Evolutionary conservation across 257 asterid genomes (phyloP), one percentile per base, ranked within the genome.

Genomic region (Rehmannia glutinosa): DNA sequence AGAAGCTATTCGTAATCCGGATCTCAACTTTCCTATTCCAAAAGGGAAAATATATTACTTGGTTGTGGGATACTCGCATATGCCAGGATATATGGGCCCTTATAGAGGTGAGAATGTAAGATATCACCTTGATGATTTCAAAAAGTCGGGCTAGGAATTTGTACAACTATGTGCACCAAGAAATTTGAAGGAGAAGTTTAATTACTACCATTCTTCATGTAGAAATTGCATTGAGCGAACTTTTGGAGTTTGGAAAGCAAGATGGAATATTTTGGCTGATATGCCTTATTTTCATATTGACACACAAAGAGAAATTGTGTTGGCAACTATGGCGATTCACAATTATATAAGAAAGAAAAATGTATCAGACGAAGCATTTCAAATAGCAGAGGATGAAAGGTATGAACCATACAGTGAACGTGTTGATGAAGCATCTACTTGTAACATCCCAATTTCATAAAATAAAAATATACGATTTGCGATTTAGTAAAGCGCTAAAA

Each of bases 241-340:
- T 4, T 61, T 41, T 13, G 38, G 52, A 41, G 53, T 61, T 10
- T 61, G 38, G 67, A 61, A 61, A 61, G 38, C 67, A 21, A 20
- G 51, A 20, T 60, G 66, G 66, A 60, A 60, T 35, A 33, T 58
- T 16, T 58, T 58, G 32, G 30, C 30, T 9, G 47, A 56, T 32
- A 56, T 32, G 25, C 45, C 43, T 30, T 56, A 56, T 28, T 32
- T 9, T 15, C 42, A 30, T 8, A 56, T 32, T 27, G 60, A 53
- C 39, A 53, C 15, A 6, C 43, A 30, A 43, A 43, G 50, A 43
- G 50, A 43, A 43, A 43, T 43, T 43, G 19, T 43, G 50, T 15
- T 43, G 2, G 50, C 12, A 9, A 38, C 43, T 38, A 38, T 38
- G 43, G 1, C 43, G 13, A 24, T 49, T 49, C 55, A n/a, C 59